Percentiles rank a stretch among this genome's conserved stretches.
Evolutionary conservation across 179 eudicot genomes (phyloP).

Genomic region (Camellia oleifera): DNA sequence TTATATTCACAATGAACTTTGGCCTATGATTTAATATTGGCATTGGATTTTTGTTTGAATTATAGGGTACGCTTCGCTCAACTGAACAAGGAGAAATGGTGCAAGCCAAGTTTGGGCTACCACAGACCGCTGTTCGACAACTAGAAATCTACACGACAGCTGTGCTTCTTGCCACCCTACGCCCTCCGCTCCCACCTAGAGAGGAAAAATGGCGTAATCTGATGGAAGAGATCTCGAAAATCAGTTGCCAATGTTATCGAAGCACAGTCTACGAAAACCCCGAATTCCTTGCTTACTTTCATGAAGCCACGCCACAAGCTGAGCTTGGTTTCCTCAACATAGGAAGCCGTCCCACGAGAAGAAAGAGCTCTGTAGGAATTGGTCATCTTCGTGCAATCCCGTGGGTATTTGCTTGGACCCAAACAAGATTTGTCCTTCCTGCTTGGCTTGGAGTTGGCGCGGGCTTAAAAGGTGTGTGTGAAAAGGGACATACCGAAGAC

Average conservation of each 20-base stretch:
- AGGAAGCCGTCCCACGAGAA: slow-evolving; percentile 80
- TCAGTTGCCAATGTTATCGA: slow-evolving; percentile 65
- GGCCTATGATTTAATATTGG: neutral
- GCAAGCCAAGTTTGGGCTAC: slow-evolving; percentile 89
- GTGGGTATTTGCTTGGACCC: slow-evolving; percentile 96
- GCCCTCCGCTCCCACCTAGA: slow-evolving; percentile 81
- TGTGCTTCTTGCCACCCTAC: slow-evolving; percentile 77
- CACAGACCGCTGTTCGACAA: slow-evolving; percentile 73
- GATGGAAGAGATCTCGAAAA: slow-evolving; percentile 81
- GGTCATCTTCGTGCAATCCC: slow-evolving; percentile 83
- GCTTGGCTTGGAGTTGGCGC: slow-evolving; percentile 97
- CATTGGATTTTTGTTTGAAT: slow-evolving; percentile 5
- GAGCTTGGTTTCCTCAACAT: slow-evolving; percentile 87
- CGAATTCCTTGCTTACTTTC: slow-evolving; percentile 79
- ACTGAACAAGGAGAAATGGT: slow-evolving; percentile 99
- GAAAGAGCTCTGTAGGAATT: slow-evolving; percentile 66
- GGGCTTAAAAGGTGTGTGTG: slow-evolving; percentile 67
- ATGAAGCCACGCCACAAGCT: slow-evolving; percentile 88
- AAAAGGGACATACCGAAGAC: slow-evolving; percentile 67
- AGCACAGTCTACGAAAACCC: slow-evolving; percentile 82
- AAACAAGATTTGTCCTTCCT: slow-evolving; percentile 82
- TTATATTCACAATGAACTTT: neutral
- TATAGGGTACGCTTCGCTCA: slow-evolving; percentile 78
- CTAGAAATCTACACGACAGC: slow-evolving; percentile 88
- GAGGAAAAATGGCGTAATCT: slow-evolving; percentile 76